phyloP scores from a whole-genome alignment of 75 land plant genomes.

The Selaginella moellendorffii region DNA sequence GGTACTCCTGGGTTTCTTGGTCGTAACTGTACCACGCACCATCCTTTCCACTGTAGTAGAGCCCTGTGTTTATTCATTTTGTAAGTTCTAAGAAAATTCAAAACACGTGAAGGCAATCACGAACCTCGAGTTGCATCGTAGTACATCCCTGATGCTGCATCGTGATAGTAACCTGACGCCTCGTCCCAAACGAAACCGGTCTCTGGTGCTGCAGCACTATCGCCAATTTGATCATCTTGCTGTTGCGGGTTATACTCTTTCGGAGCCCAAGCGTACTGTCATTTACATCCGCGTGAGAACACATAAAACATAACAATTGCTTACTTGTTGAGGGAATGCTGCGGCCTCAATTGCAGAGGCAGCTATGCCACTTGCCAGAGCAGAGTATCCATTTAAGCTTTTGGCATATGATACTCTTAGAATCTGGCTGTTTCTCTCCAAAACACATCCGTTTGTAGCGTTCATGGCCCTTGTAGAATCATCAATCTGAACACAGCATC shows the following conservation, averaged over 20 bases:
- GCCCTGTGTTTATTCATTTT: constrained; percentile 42
- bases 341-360: constrained; percentile 99
- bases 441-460: constrained; percentile 77
- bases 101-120: too few relatives aligned
- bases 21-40: constrained; percentile 87
- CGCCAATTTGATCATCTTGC: too few relatives aligned
- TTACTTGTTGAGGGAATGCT: constrained; percentile 88
- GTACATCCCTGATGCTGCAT: constrained; percentile 97
- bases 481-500: neutral
- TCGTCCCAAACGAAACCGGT: constrained; percentile 99
- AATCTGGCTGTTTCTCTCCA: constrained; percentile 89
- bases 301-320: neutral
- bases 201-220: neutral
- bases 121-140: constrained; percentile 35
- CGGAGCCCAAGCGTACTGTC: too few relatives aligned
- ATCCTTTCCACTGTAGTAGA: constrained; percentile 90
- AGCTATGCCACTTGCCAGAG: constrained; percentile 52
- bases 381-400: constrained; percentile 66
- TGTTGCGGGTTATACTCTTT: constrained; percentile 98
- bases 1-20: constrained; percentile 73
- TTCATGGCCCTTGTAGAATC: constrained; percentile 56
- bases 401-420: constrained; percentile 93
- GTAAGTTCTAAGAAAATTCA: too few relatives aligned
- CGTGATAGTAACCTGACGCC: constrained; percentile 98
- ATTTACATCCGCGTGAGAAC: too few relatives aligned